Conservation (phyloP, 2,329 filamentous ascomycete genomes). For the Fusarium bulbicola region DNA sequence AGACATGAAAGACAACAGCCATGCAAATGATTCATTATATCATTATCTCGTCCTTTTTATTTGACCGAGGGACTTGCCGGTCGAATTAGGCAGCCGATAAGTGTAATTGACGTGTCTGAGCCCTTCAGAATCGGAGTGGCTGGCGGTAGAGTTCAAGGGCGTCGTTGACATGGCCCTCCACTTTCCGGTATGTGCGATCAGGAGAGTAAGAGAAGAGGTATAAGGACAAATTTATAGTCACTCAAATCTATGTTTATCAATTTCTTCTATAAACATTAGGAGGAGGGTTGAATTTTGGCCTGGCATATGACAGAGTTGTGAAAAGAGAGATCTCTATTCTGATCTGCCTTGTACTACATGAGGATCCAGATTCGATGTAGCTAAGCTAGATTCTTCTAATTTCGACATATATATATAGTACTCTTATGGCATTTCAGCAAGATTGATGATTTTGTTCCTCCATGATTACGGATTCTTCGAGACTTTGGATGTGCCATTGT, state of each 20-base stretch:
- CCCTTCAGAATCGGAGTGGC: slow-evolving; percentile 1
- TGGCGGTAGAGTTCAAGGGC: not conserved
- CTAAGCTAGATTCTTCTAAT: not conserved
- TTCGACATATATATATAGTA: slow-evolving; percentile 47
- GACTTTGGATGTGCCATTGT: slow-evolving; percentile 69
- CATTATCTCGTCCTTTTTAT: too few relatives aligned
- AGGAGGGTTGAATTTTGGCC: not conserved
- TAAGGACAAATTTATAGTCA: not conserved
- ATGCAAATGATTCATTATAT: not conserved
- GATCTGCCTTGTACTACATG: not conserved
- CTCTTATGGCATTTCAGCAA: slow-evolving; percentile 64
- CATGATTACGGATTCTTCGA: slow-evolving; percentile 67
- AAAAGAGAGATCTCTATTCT: not conserved
- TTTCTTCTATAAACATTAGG: not conserved
- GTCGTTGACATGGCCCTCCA: slow-evolving; percentile 18
- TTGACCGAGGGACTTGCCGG: too few relatives aligned
- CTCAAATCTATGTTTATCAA: not conserved
- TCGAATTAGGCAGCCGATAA: not conserved
- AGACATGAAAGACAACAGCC: not conserved
- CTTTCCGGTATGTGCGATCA: slow-evolving; percentile 9
- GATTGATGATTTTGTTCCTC: slow-evolving; percentile 72
- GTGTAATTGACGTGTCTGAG: not conserved
- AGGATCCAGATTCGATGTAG: not conserved
- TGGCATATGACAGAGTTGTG: not conserved
- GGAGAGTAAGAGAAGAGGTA: not conserved